Base-by-base conservation (phyloP, 2,329 filamentous ascomycete species). In the Paracamarosporium sp. region DNA sequence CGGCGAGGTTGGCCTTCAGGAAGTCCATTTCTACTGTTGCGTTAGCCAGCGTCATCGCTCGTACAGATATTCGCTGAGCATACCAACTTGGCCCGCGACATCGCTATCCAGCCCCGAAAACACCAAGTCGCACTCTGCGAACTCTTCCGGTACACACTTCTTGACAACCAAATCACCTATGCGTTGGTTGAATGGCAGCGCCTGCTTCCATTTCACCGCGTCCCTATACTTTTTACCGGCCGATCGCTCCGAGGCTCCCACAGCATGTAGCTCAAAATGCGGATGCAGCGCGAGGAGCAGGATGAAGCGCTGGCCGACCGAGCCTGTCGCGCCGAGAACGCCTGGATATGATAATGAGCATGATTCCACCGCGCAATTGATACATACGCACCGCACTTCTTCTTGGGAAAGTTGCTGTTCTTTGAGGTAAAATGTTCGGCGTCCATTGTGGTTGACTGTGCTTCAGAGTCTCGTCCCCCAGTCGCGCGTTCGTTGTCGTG, bases 191-290 rank as follows among this genome's bases (percentile, higher is more conserved):
- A 97, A 96, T 53, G 92, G 90, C 55, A 86, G 81, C 9, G 91
- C 86, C 81, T 98, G 94, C 84, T 97, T 97, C 95, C 95, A 98
- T 70, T 87, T 87, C 62, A 96, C 93, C 36, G 93, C 94, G 85
- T 97, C 92, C 78, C 89, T 90, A 83, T 98, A 98, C 75, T 90
- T 90, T 84, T 97, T 97, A 72, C 93, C 93, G 6, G 92, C 92
- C 9, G 93, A 97, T 57, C 92, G 87, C 57, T 91, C 87, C 17
- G 93, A 97, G 33, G 95, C 95, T 62, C 95, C 95, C 48, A 98
- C 87, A 57, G 93, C 93, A 64, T 95, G 90, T 56, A 98, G 88
- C 63, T 88, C 87, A 70, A 98, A 91, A 77, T 90, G 86, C 15
- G 94, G 93, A 80, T 98, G 94, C 53, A 92, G 85, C 43, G 91